These are phyloP conservation scores for Pythium aristosporum DNA, from an alignment of 352 stramenopile species.

Conservation along the genomic window DNA sequence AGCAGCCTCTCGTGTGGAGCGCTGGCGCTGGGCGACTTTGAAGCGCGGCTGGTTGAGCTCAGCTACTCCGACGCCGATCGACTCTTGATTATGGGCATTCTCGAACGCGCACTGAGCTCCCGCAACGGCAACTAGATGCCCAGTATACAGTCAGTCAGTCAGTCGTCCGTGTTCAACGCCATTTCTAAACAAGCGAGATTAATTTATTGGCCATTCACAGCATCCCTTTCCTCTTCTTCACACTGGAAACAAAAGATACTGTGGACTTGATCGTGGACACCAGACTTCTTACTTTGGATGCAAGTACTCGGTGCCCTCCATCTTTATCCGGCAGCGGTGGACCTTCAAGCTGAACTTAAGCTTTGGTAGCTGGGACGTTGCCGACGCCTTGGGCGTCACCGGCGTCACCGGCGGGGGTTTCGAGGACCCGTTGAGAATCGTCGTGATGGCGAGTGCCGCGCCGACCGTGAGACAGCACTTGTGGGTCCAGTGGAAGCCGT, in stretches of 20 bases:
- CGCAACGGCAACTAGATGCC: constrained; percentile 9
- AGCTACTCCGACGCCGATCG: constrained; percentile 60
- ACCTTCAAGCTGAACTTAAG: constrained; percentile 80
- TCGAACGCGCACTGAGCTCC: constrained; percentile 34
- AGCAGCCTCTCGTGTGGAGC: constrained; percentile 70
- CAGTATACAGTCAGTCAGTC: neutral
- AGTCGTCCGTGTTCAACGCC: neutral
- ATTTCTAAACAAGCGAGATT: constrained; percentile 27
- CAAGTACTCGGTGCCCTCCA: constrained; percentile 70
- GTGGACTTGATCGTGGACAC: neutral
- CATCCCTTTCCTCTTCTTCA: too few relatives aligned
- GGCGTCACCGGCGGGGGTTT: constrained; percentile 33
- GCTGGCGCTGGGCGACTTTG: constrained; percentile 56
- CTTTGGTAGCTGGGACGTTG: constrained; percentile 62
- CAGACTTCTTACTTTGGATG: constrained; percentile 35
- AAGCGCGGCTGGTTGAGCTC: constrained; percentile 54
- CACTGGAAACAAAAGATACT: neutral
- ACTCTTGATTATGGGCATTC: constrained; percentile 49
- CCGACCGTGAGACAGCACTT: constrained; percentile 84
- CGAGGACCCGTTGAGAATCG: constrained; percentile 68
- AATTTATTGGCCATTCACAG: constrained; percentile 32
- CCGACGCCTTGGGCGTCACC: constrained; percentile 46
- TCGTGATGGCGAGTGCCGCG: constrained; percentile 77
- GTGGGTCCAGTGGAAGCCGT: constrained; percentile 85
- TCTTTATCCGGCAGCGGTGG: constrained; percentile 78